These are phyloP conservation scores for Yamadazyma akitaensis DNA, from an alignment of 805 yeast species.

Conservation along the genomic window DNA sequence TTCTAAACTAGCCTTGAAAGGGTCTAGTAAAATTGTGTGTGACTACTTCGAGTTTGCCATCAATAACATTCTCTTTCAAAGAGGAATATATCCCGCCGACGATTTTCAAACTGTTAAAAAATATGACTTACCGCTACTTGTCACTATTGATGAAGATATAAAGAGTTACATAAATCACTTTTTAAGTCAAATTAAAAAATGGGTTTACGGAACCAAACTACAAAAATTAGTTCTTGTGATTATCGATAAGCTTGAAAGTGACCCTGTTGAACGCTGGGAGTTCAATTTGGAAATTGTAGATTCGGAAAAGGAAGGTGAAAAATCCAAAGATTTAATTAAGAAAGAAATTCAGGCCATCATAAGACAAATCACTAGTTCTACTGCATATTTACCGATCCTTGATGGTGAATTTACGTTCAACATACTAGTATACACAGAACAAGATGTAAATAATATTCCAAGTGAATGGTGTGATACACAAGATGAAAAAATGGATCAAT, in stretches of 20 bases:
- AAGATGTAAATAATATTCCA: conserved; percentile 56
- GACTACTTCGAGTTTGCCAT: conserved; percentile 84
- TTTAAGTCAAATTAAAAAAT: conserved; percentile 61
- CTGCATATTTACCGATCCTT: conserved; percentile 77
- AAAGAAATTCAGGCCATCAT: conserved; percentile 80
- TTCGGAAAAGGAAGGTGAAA: conserved; percentile 18
- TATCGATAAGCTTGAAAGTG: conserved; percentile 63
- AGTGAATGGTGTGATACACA: conserved; percentile 78
- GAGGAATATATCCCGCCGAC: conserved; percentile 86
- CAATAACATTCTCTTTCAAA: conserved; percentile 77
- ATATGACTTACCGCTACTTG: conserved; percentile 73
- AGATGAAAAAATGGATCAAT: conserved; percentile 52
- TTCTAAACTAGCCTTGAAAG: conserved; percentile 59
- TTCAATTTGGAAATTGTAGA: conserved; percentile 55
- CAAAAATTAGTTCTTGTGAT: conserved; percentile 69
- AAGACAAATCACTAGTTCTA: conserved; percentile 85
- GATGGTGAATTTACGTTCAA: conserved; percentile 67
- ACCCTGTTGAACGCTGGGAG: conserved; percentile 82
- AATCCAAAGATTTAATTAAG: conserved; percentile 51
- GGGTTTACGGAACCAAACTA: conserved; percentile 72
- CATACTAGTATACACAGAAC: conserved; percentile 78
- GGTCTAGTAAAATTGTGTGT: conserved; percentile 73
- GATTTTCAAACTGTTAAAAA: conserved; percentile 76
- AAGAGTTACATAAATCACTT: conserved; percentile 63
- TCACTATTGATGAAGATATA: conserved; percentile 74